Percentiles rank a stretch among this genome's conserved stretches.
Evolutionary conservation across 305 asterid species (phyloP).

Genomic region (Stenogyne calaminthoides): DNA sequence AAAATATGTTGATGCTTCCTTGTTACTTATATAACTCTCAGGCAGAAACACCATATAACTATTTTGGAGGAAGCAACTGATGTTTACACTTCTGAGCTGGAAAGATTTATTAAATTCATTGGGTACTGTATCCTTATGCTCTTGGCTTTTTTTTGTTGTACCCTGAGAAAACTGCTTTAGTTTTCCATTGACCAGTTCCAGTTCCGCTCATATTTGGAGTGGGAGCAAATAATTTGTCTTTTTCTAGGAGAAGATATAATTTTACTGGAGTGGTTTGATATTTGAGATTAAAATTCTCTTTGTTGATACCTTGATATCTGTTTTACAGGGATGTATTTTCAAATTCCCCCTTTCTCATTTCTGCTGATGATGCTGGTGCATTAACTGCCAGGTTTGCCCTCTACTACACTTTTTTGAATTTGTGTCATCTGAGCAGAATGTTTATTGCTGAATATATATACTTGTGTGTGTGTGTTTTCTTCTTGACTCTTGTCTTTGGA

Average conservation of each 20-base stretch:
- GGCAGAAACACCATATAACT: constrained; percentile 62
- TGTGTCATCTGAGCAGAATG: constrained; percentile 19
- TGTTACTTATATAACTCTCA: constrained; percentile 41
- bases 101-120: constrained; percentile 77
- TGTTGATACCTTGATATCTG: constrained; percentile 25
- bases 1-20: constrained; percentile 24
- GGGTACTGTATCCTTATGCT: constrained; percentile 51
- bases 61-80: constrained; percentile 72
- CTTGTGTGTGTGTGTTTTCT: neutral
- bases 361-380: constrained; percentile 89
- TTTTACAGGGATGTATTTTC: constrained; percentile 80
- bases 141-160: constrained; percentile 14
- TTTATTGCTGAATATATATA: neutral
- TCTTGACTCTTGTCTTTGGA: constrained; percentile 8
- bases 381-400: constrained; percentile 64
- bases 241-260: neutral
- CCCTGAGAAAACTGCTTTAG: constrained; percentile 1
- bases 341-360: constrained; percentile 89
- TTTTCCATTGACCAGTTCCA: constrained; percentile 9
- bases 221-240: constrained; percentile 1
- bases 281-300: constrained; percentile 14
- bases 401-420: constrained; percentile 33
- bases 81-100: constrained; percentile 80
- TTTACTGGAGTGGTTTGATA: neutral
- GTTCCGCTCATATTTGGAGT: neutral